Conservation (phyloP, 306 rosid species). For the Quercus alba region DNA sequence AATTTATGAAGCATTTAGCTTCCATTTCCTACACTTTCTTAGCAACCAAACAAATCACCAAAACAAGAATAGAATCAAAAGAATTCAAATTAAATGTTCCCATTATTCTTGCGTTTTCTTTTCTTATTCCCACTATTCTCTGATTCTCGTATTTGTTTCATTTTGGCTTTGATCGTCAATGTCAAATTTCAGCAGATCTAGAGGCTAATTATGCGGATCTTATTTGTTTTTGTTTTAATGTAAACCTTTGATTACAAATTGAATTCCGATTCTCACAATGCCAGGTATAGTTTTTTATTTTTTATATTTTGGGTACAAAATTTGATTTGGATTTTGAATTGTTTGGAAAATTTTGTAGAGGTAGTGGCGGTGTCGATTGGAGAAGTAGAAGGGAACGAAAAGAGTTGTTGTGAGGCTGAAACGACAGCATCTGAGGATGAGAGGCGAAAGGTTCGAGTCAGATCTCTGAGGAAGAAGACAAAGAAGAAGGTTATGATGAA, state of each 20-base stretch:
- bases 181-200: slow-evolving; percentile 11
- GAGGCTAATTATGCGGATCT: not conserved
- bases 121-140: not conserved
- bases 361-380: slow-evolving; percentile 41
- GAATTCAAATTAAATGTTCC: too few species aligned
- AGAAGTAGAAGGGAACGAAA: slow-evolving; percentile 53
- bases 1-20: too few species aligned
- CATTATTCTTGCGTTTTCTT: not conserved
- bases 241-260: slow-evolving; percentile 40
- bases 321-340: too few species aligned
- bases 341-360: slow-evolving; percentile 26
- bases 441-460: slow-evolving; percentile 61
- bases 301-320: too few species aligned
- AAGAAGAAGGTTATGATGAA: slow-evolving; percentile 36
- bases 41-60: too few species aligned
- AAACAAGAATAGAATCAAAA: too few species aligned
- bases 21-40: too few species aligned
- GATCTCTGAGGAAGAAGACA: slow-evolving; percentile 75
- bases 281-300: slow-evolving; percentile 43
- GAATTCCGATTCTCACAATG: slow-evolving; percentile 25
- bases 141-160: not conserved
- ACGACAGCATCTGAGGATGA: slow-evolving; percentile 71
- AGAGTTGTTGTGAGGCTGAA: slow-evolving; percentile 48
- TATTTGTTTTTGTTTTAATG: slow-evolving; percentile 16
- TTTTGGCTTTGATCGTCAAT: not conserved